Evolutionary conservation across 1,139 yeast genomes (phyloP).

Genomic region (Eremothecium gossypii): DNA sequence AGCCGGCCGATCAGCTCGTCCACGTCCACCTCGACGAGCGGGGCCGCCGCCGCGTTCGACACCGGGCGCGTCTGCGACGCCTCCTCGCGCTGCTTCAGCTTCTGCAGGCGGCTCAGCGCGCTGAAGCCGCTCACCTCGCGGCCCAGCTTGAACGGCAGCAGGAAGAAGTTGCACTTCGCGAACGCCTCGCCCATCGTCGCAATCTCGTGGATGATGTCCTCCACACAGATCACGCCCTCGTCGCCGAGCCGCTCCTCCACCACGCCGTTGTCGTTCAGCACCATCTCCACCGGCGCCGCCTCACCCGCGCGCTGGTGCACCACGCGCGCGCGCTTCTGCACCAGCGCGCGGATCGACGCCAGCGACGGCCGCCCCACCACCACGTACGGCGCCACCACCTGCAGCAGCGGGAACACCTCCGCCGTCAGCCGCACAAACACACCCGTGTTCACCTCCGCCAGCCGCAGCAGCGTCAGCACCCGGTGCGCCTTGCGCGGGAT

Average conservation of each 20-base stretch:
- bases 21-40: slow-evolving; percentile 59
- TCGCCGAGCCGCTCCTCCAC: slow-evolving; percentile 68
- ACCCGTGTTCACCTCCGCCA: slow-evolving; percentile 53
- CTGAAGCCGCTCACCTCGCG: slow-evolving; percentile 70
- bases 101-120: slow-evolving; percentile 34
- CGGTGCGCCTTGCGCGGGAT: slow-evolving; percentile 60
- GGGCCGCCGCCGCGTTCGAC: slow-evolving; percentile 56
- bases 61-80: slow-evolving; percentile 34
- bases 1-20: slow-evolving; percentile 57
- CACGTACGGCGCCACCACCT: slow-evolving; percentile 60
- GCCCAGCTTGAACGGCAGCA: slow-evolving; percentile 59
- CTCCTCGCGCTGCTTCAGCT: slow-evolving; percentile 33
- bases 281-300: slow-evolving; percentile 33
- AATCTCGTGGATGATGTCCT: slow-evolving; percentile 68
- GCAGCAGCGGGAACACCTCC: slow-evolving; percentile 49
- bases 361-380: slow-evolving; percentile 67
- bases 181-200: slow-evolving; percentile 54
- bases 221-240: slow-evolving; percentile 65
- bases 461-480: slow-evolving; percentile 49
- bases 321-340: slow-evolving; percentile 67
- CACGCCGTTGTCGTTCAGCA: slow-evolving; percentile 61
- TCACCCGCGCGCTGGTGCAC: slow-evolving; percentile 32
- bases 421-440: slow-evolving; percentile 58
- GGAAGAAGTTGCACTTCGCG: slow-evolving; percentile 48
- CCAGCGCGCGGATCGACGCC: slow-evolving; percentile 57